Evolutionary conservation across 2,329 filamentous ascomycete genomes (phyloP).

Genomic region (Exophiala xenobiotica): DNA sequence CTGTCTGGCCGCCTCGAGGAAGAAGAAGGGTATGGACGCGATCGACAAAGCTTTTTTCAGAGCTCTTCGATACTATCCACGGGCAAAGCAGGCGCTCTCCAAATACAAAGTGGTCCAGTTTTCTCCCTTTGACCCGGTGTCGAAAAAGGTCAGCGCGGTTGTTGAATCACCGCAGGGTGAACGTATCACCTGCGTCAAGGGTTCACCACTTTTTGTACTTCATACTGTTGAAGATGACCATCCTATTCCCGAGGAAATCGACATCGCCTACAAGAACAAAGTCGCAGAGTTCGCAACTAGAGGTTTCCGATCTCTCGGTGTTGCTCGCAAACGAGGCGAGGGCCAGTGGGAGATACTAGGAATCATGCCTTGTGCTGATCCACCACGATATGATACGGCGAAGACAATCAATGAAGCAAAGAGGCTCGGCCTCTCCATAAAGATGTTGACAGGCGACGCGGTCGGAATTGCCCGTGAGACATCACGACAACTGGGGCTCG

Average conservation of each 20-base stretch:
- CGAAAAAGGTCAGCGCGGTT: slow-evolving; percentile 84
- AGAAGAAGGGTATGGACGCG: slow-evolving; percentile 93
- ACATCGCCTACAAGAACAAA: slow-evolving; percentile 86
- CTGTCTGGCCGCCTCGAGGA: slow-evolving; percentile 83
- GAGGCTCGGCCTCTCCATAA: slow-evolving; percentile 81
- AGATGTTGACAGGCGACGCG: slow-evolving; percentile 94
- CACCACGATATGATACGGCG: slow-evolving; percentile 84
- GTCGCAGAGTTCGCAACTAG: slow-evolving; percentile 87
- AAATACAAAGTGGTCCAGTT: slow-evolving; percentile 85
- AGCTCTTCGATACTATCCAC: slow-evolving; percentile 76
- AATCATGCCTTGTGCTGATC: slow-evolving; percentile 92
- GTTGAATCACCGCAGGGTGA: slow-evolving; percentile 82
- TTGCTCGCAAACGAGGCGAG: slow-evolving; percentile 83
- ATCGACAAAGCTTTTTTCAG: slow-evolving; percentile 96
- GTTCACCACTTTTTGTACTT: slow-evolving; percentile 82
- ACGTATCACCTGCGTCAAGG: slow-evolving; percentile 85
- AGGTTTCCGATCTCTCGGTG: slow-evolving; percentile 91
- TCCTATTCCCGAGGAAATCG: slow-evolving; percentile 71
- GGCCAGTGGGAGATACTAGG: slow-evolving; percentile 86
- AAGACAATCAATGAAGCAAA: slow-evolving; percentile 90
- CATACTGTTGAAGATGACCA: slow-evolving; percentile 86
- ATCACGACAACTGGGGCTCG: slow-evolving; percentile 84
- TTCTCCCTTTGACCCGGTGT: slow-evolving; percentile 86
- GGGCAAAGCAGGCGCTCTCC: slow-evolving; percentile 74
- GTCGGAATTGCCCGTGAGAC: slow-evolving; percentile 92